phyloP scores from a whole-genome alignment of 805 yeast species.

The Wickerhamomyces ciferrii region DNA sequence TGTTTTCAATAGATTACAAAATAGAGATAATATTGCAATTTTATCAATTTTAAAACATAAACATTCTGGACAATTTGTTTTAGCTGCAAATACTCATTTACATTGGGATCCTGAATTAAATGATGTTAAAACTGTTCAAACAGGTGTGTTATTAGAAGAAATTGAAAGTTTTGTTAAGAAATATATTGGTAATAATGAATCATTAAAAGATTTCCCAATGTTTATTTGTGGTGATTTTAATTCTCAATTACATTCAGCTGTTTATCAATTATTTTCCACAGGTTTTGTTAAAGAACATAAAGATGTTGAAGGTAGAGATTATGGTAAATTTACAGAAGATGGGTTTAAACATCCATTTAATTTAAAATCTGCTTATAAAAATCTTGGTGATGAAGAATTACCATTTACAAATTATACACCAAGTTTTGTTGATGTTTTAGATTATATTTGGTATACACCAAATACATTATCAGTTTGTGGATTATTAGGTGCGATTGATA shows the following conservation, averaged over 20 bases:
- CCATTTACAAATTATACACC: slow-evolving; percentile 96
- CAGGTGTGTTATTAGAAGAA: slow-evolving; percentile 86
- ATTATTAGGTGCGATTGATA: slow-evolving; percentile 78
- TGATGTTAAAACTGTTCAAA: slow-evolving; percentile 95
- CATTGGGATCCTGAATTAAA: slow-evolving; percentile 98
- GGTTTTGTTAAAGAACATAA: slow-evolving; percentile 75
- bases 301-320: slow-evolving; percentile 82
- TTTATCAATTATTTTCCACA: slow-evolving; percentile 79
- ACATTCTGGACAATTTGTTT: slow-evolving; percentile 63
- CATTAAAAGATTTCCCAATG: slow-evolving; percentile 59
- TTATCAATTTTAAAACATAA: slow-evolving; percentile 69
- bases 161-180: slow-evolving; percentile 57
- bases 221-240: slow-evolving; percentile 95
- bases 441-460: slow-evolving; percentile 93
- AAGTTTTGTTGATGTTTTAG: slow-evolving; percentile 86
- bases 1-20: slow-evolving; percentile 92
- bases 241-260: slow-evolving; percentile 84
- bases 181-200: slow-evolving; percentile 2
- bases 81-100: slow-evolving; percentile 86
- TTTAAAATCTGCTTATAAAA: slow-evolving; percentile 79
- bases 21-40: slow-evolving; percentile 89
- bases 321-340: slow-evolving; percentile 85
- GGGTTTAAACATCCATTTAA: slow-evolving; percentile 82
- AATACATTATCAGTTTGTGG: slow-evolving; percentile 78
- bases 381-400: slow-evolving; percentile 80